Conservation (phyloP, 306 rosid species). For the Senna siamea region DNA sequence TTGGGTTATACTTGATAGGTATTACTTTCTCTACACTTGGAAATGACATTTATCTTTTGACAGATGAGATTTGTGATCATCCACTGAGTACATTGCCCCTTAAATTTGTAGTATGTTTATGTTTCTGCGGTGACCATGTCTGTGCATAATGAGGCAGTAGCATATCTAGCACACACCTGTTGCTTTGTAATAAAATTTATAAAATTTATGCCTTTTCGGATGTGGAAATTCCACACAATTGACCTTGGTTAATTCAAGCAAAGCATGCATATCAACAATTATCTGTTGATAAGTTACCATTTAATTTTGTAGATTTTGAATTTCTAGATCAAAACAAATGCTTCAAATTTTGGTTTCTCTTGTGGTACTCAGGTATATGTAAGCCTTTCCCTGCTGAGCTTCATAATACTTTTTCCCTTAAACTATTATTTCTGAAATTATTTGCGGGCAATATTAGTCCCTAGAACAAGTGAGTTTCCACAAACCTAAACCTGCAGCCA, state of each 20-base stretch:
- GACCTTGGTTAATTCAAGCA: not conserved
- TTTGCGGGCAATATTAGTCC: no score
- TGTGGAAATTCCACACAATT: not conserved
- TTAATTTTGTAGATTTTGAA: not conserved
- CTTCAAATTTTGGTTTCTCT: no score
- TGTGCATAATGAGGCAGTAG: not conserved
- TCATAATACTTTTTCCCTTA: no score
- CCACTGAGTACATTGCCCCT: not conserved
- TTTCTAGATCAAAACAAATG: not conserved
- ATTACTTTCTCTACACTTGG: slow-evolving; percentile 15
- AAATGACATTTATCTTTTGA: not conserved
- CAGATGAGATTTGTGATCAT: not conserved
- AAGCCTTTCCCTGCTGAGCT: slow-evolving; percentile 4
- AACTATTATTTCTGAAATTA: no score
- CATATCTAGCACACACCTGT: not conserved
- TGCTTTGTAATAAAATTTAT: not conserved
- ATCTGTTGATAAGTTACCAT: not conserved
- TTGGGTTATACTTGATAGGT: slow-evolving; percentile 71
- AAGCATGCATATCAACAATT: not conserved
- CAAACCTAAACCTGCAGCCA: no score
- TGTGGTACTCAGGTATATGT: no score
- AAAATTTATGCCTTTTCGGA: not conserved
- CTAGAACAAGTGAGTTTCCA: no score
- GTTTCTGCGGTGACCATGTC: not conserved
- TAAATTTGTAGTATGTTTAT: no score